phyloP scores from a whole-genome alignment of 2,329 filamentous ascomycete species.

The Dactylella cylindrospora region DNA sequence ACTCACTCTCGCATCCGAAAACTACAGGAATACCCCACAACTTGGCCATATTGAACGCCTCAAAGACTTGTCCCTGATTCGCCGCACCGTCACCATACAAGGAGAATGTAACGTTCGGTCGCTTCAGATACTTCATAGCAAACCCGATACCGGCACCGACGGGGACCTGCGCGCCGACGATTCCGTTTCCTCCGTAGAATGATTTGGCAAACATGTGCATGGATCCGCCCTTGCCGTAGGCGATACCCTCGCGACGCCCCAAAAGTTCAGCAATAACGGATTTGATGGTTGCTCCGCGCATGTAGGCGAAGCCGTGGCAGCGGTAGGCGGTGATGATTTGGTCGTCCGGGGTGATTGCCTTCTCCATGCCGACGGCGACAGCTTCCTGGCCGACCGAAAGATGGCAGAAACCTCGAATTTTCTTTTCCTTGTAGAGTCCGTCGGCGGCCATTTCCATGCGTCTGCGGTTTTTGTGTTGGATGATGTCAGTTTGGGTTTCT shows the following conservation, averaged over 20 bases:
- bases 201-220: conserved; percentile 99
- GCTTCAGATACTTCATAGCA: conserved; percentile 88
- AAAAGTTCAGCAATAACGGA: conserved; percentile 95
- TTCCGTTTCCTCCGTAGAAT: conserved; percentile 99
- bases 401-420: conserved; percentile 99
- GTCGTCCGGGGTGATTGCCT: conserved; percentile 86
- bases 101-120: conserved; percentile 81
- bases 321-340: conserved; percentile 97
- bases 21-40: conserved; percentile 95
- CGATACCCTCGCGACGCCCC: conserved; percentile 91
- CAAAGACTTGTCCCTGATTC: conserved; percentile 99
- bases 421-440: conserved; percentile 99
- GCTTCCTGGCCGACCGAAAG: conserved; percentile 97
- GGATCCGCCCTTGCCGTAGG: conserved; percentile 97
- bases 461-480: conserved; percentile 56
- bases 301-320: conserved; percentile 96
- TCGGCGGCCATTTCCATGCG: conserved; percentile 99
- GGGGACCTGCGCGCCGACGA: conserved; percentile 96
- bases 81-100: conserved; percentile 97
- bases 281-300: conserved; percentile 87
- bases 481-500: background rate
- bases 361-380: conserved; percentile 94
- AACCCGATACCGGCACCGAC: conserved; percentile 96
- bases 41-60: conserved; percentile 99
- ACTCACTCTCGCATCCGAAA: conserved; percentile 96